phyloP scores from a whole-genome alignment of 176 grass and related monocot genomes.

The Pontederia paniculata region DNA sequence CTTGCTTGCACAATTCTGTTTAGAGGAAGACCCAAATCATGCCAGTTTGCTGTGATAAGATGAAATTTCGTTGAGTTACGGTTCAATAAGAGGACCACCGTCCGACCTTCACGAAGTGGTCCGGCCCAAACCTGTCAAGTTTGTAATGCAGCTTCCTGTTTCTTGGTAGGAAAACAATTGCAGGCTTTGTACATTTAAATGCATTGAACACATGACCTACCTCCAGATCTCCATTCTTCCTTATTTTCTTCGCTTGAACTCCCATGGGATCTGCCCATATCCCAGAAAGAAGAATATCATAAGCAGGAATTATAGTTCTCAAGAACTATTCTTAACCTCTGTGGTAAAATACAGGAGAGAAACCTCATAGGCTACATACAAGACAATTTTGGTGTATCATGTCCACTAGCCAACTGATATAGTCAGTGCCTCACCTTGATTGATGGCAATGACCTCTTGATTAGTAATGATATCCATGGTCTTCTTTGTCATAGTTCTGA shows the following conservation, averaged over 20 bases:
- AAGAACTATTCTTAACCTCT: slow-evolving; percentile 22
- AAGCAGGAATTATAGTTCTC: background rate
- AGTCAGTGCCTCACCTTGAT: slow-evolving; percentile 10
- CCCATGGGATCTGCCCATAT: background rate
- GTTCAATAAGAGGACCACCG: slow-evolving; percentile 58
- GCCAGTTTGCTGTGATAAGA: slow-evolving; percentile 27
- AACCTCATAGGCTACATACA: background rate
- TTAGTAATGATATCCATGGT: slow-evolving; percentile 7
- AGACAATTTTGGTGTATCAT: no score
- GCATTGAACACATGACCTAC: background rate
- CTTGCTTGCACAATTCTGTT: slow-evolving; percentile 28
- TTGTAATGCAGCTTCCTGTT: background rate
- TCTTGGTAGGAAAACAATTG: background rate
- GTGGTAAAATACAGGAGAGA: slow-evolving; percentile 2
- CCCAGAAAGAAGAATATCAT: background rate
- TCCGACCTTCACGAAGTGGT: slow-evolving; percentile 29
- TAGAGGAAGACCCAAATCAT: slow-evolving; percentile 37
- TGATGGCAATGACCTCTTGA: slow-evolving; percentile 16
- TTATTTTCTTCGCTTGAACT: slow-evolving; percentile 1
- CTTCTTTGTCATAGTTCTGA: slow-evolving; percentile 3
- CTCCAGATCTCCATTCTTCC: background rate
- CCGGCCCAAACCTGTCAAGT: slow-evolving; percentile 50
- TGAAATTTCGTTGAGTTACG: background rate
- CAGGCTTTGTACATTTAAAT: background rate
- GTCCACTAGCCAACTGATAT: background rate